Evolutionary conservation across 2,329 filamentous ascomycete species (phyloP), one percentile per base, ranked within the genome.

Genomic region (Xylariaceae sp.): DNA sequence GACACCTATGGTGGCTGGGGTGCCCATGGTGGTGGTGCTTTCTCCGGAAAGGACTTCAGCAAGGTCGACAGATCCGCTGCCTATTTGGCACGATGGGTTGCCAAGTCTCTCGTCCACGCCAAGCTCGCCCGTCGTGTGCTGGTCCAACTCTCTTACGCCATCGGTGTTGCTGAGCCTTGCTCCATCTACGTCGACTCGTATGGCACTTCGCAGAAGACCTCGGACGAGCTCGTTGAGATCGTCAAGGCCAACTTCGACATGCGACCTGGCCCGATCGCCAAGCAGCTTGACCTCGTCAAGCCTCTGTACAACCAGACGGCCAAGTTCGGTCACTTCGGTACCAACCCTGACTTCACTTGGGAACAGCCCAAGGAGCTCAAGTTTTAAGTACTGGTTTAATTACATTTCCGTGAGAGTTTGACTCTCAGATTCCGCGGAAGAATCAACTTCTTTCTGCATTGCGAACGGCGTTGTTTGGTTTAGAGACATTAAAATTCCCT

Each of bases 1-100:
- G 94, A 99, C 79, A 97, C 94, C 73, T 99, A 99, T 79, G 94
- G 94, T 80, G 94, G 94, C 68, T 97, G 94, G 94, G 94, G 94
- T 78, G 94, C 94, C 65, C 94, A 99, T 82, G 94, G 94, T 82
- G 94, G 94, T 81, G 94, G 94, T 87, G 94, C 94, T 74, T 99
- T 99, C 88, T 97, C 94, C 67, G 94, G 94, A 68, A 99, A 99
- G 87, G 94, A 99, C 75, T 99, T 96, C 85, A 96, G 90, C 83
- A 99, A 99, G 85, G 94, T 99, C 75, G 94, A 99, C 72, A 89
- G 94, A 66, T 97, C 94, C 47, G 94, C 94, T 61, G 94, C 94
- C 68, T 99, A 99, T 79, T 85, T 97, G 63, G 91, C 83, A 63
- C 90, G 94, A 72, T 99, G 94, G 94, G 91, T 99, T 73, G 94